Evolutionary conservation across 2,329 filamentous ascomycete species (phyloP), one percentile per base, ranked within the genome.

Genomic region (Fonsecaea multimorphosa): DNA sequence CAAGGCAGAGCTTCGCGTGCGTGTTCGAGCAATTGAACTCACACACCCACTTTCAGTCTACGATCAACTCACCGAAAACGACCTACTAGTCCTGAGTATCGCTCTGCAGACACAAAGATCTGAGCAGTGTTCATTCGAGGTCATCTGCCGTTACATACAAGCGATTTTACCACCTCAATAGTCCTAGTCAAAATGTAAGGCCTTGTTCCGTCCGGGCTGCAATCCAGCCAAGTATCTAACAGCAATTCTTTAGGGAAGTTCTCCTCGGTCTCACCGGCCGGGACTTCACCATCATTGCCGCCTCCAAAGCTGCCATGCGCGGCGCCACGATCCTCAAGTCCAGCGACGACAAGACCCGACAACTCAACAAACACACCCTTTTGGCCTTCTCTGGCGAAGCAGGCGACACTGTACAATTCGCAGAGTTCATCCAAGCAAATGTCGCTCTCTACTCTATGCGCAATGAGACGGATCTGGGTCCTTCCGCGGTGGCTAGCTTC

Each of bases 361-460:
- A 86, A 72, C 84, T 99, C 73, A 99, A 97, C 86, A 90, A 95
- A 82, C 89, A 97, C 81, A 97, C 93, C 8, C 81, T 99, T 74
- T 91, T 99, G 86, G 93, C 95, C 24, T 98, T 93, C 80, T 94
- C 92, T 11, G 95, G 95, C 76, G 95, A 99, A 83, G 91, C 96
- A 68, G 95, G 95, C 75, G 95, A 99, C 78, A 98, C 94, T 74
- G 93, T 98, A 69, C 94, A 99, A 89, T 99, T 99, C 79, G 92
- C 96, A 78, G 95, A 99, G 83, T 99, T 94, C 83, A 96, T 99
- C 79, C 93, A 98, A 87, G 93, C 94, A 78, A 99, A 99, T 80
- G 89, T 95, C 70, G 92, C 97, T 82, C 90, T 99, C 77, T 99
- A 99, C 83, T 93, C 91, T 72, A 99, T 98, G 93, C 92, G 96